Evolutionary conservation across 306 rosid genomes (phyloP), one percentile per base, ranked within the genome.

Genomic region (Rubus parviflorus): DNA sequence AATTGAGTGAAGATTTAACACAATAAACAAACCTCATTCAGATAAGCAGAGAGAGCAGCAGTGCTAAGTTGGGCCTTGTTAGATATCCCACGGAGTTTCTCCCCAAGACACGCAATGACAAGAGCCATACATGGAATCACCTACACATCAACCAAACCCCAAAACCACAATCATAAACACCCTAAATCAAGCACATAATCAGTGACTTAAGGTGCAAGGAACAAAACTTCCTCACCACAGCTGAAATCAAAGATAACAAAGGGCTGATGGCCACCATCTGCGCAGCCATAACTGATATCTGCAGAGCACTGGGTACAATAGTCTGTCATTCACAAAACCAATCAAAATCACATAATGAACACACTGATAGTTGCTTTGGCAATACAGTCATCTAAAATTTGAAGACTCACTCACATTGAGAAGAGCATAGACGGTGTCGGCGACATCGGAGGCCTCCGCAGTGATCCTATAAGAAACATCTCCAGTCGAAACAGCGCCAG

Each of bases 391-490:
- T 30, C 2, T 2, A 30, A 30, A 30, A 30, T 1, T 30, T 30
- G 35, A 30, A 30, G 35, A 30, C 35, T 30, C 2, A 30, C 97
- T 73, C 81, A 94, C 98, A 75, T 87, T 91, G 73, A 94, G 91
- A 57, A 94, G 85, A 76, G 93, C 84, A 72, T 85, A 89, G 7
- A 94, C 30, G 38, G 93, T 87, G 60, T 70, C 84, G 16, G 89
- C 94, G 40, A 94, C 84, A 76, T 89, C 97, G 0, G 97, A 89
- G 78, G 94, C 91, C 87, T 94, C 98, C 15, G 96, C 91, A 49
- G 97, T 90, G 80, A 94, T 85, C 75, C 98, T 81, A 72, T 87
- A 87, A 14, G 98, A 93, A 22, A 91, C 68, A 74, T 94, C 97
- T 2, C 98, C 98, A 11, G 88, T 80, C 0, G 84, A 87, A 52